phyloP scores from a whole-genome alignment of 75 land plant genomes.

The Larix kaempferi region DNA sequence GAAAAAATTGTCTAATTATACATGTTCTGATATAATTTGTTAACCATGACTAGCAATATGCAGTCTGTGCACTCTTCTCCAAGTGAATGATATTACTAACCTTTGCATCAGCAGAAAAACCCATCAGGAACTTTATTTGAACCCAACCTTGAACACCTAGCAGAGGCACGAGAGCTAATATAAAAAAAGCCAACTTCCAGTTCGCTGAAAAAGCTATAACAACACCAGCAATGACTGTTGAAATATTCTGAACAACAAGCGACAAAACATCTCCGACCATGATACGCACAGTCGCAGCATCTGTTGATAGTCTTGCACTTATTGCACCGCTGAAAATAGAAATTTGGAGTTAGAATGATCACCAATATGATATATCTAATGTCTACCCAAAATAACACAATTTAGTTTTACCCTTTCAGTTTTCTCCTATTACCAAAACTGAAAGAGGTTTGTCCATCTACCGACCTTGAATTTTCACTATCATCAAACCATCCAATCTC shows the following conservation, averaged over 20 bases:
- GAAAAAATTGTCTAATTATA: not conserved
- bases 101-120: slow-evolving; percentile 59
- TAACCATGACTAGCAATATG: not conserved
- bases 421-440: too few relatives aligned
- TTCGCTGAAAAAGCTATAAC: slow-evolving; percentile 49
- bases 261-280: slow-evolving; percentile 75
- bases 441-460: not conserved
- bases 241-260: slow-evolving; percentile 61
- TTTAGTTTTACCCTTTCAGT: too few relatives aligned
- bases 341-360: slow-evolving; percentile 14
- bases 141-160: slow-evolving; percentile 30
- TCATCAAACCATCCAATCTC: slow-evolving; percentile 65
- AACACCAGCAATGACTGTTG: slow-evolving; percentile 37
- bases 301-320: slow-evolving; percentile 74
- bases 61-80: not conserved
- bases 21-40: not conserved
- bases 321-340: slow-evolving; percentile 66
- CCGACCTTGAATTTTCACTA: slow-evolving; percentile 41
- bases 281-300: slow-evolving; percentile 61
- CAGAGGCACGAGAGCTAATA: slow-evolving; percentile 43
- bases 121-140: slow-evolving; percentile 34
- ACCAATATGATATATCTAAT: too few relatives aligned
- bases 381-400: too few relatives aligned
- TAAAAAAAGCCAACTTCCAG: slow-evolving; percentile 44
- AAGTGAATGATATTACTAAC: slow-evolving; percentile 11